Evolutionary conservation across 768 basidiomycete genomes (phyloP).

Genomic region (Panus rudis): DNA sequence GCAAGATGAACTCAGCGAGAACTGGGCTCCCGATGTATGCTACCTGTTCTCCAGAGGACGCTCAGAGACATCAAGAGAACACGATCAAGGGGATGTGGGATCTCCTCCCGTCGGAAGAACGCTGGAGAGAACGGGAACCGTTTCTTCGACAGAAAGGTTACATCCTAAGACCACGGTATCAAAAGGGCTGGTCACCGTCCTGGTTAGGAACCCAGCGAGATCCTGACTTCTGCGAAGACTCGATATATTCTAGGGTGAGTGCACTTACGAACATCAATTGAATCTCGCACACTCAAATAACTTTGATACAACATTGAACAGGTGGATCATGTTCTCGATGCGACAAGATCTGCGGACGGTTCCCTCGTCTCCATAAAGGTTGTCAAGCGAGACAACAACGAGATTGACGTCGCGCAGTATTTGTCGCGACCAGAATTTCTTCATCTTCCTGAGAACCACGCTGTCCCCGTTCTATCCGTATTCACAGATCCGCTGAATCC

Average conservation of each 20-base stretch:
- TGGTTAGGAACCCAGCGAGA: conserved; percentile 11
- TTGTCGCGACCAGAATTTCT: conserved; percentile 4
- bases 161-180: conserved; percentile 9
- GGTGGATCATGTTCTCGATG: conserved; percentile 13
- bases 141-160: conserved; percentile 7
- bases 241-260: conserved; percentile 8
- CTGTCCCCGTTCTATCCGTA: conserved; percentile 15
- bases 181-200: conserved; percentile 13
- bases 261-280: not conserved
- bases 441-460: conserved; percentile 19
- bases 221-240: conserved; percentile 10
- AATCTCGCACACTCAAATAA: not conserved
- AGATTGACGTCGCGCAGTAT: conserved; percentile 6
- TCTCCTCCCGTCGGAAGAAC: conserved; percentile 3
- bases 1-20: no score
- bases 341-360: conserved; percentile 1
- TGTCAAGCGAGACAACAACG: not conserved
- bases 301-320: not conserved
- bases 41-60: no score
- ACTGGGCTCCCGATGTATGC: no score
- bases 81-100: not conserved
- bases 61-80: no score
- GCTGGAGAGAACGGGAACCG: conserved; percentile 10
- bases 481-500: conserved; percentile 9
- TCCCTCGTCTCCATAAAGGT: conserved; percentile 11